Conservation (phyloP, 441 rosid species). For the Monsonia emarginata region DNA sequence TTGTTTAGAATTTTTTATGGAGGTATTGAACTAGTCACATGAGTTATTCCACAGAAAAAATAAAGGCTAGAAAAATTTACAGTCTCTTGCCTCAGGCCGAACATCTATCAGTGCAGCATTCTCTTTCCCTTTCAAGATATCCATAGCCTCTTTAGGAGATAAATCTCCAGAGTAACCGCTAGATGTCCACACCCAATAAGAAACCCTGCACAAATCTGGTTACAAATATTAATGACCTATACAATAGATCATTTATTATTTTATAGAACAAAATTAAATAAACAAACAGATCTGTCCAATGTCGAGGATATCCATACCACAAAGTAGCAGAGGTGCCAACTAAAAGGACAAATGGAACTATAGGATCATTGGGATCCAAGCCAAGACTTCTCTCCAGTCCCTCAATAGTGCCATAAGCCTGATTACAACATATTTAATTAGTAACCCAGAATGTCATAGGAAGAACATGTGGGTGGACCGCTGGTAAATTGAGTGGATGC, state of each 20-base stretch:
- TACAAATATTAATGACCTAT: constrained; percentile 39
- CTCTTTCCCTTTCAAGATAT: constrained; percentile 61
- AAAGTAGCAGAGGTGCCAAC: constrained; percentile 62
- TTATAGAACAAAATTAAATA: neutral
- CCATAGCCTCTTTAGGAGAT: constrained; percentile 62
- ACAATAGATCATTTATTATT: constrained; percentile 15
- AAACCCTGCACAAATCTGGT: constrained; percentile 88
- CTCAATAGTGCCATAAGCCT: constrained; percentile 57
- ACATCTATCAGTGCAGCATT: constrained; percentile 72
- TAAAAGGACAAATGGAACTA: constrained; percentile 57
- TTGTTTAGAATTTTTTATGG: constrained; percentile 8
- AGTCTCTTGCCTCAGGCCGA: constrained; percentile 86
- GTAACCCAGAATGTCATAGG: neutral
- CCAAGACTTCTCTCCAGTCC: constrained; percentile 68
- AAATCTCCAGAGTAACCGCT: constrained; percentile 89
- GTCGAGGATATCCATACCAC: constrained; percentile 55
- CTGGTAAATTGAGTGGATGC: constrained; percentile 10
- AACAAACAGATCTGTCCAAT: constrained; percentile 9
- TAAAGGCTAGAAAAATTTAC: constrained; percentile 27
- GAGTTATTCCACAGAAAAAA: constrained; percentile 14
- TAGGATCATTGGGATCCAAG: constrained; percentile 76
- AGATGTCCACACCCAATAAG: constrained; percentile 63
- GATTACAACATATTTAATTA: constrained; percentile 20
- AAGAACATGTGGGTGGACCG: constrained; percentile 1
- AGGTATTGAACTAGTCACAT: constrained; percentile 4